Percentiles rank a stretch among this genome's conserved stretches.
Conservation (phyloP, 352 stramenopile genomes). For the Pythium volutum region DNA sequence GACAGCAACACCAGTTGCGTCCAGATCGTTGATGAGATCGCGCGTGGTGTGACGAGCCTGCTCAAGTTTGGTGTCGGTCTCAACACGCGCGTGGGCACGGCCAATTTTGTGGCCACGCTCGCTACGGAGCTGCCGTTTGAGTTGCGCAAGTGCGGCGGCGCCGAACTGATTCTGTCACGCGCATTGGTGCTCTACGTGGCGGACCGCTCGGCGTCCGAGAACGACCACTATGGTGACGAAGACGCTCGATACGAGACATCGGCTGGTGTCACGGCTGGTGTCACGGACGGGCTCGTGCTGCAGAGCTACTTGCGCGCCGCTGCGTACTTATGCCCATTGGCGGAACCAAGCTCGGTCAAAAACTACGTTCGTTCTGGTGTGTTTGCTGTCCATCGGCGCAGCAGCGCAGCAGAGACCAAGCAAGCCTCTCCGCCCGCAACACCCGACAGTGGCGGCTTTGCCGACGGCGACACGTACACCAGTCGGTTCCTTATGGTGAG, state of each 20-base stretch:
- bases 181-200: conserved; percentile 63
- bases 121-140: conserved; percentile 67
- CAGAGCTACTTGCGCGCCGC: conserved; percentile 73
- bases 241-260: conserved; percentile 43
- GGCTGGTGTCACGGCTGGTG: conserved; percentile 28
- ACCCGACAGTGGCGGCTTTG: conserved; percentile 6
- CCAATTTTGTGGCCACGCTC: conserved; percentile 74
- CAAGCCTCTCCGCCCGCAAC: neutral
- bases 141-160: conserved; percentile 60
- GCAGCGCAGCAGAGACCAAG: conserved; percentile 4
- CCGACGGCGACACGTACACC: conserved; percentile 28
- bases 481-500: conserved; percentile 72
- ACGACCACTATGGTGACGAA: conserved; percentile 69
- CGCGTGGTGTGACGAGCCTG: conserved; percentile 44
- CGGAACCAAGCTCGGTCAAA: conserved; percentile 37
- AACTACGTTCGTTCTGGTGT: conserved; percentile 67
- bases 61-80: conserved; percentile 77
- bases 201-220: conserved; percentile 55
- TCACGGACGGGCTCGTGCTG: conserved; percentile 61
- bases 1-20: conserved; percentile 32
- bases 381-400: conserved; percentile 40
- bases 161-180: conserved; percentile 47
- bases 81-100: conserved; percentile 75
- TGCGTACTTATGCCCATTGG: conserved; percentile 66
- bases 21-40: conserved; percentile 49